Base-by-base conservation (phyloP, 345 rosid genomes). In the Linum tenue region DNA sequence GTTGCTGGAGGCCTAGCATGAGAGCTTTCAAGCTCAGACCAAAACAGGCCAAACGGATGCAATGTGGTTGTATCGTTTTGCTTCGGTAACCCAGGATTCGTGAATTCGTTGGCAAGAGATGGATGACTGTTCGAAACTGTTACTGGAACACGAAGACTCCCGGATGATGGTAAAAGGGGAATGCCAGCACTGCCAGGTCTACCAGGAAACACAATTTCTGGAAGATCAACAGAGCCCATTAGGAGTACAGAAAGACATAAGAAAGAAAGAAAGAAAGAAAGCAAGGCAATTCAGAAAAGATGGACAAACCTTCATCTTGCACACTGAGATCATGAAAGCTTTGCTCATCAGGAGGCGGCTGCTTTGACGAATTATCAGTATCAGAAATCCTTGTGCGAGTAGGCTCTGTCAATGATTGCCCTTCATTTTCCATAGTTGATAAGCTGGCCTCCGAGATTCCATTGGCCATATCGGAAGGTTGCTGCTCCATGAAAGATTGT, bases 151-250 rank as follows among this genome's bases (percentile, higher is more conserved):
- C 17, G 62, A 56, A 61, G 37, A 70, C 61, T 65, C 41, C 70
- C 76, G 48, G 81, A 62, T 68, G 81, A 64, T 64, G 69, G 76
- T 55, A 60, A 71, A 39, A 62, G 31, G 53, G 78, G 58, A 63
- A 75, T 70, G 50, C 80, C 77, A 69, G 74, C 59, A 72, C 79
- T 79, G 40, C 75, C 77, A 61, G 82, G 71, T 63, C 85, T 83
- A 69, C 90, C 90, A 3, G 90, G 87, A 62, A 83, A 85, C 16
- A 85, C 77, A 70, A 82, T 83, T 67, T 86, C 91, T 86, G 83
- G n/a, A 64, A 57, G 65, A 44, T 56, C 40, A 70, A 37, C 67
- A 62, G 11, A 2, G 59, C 53, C 16, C 7, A 43, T 74, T 68
- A 77, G 67, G 37, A 37, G 35, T 40, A 62, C 37, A 48, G 1